Evolutionary conservation across 2,329 filamentous ascomycete species (phyloP), one percentile per base, ranked within the genome.

Genomic region (Venturia oleaginea): DNA sequence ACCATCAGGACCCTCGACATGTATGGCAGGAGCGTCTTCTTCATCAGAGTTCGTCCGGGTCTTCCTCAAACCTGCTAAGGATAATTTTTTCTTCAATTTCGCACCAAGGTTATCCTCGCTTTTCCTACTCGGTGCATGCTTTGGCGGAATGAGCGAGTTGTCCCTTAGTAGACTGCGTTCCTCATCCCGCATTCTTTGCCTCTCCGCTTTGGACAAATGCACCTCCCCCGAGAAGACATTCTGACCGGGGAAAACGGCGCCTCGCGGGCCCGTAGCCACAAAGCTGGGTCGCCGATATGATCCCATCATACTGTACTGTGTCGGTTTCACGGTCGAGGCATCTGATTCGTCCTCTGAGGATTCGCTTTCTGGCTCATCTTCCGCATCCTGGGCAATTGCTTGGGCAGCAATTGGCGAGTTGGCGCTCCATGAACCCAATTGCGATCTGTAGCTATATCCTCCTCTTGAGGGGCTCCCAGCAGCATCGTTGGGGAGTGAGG

Each of bases 251-350:
- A 90, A 83, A 65, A 95, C 81, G 4, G 88, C 84, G 3, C 88
- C 87, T 63, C 91, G 82, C 1, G 86, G 83, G 30, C 87, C 87
- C 15, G 88, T 89, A 37, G 88, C 86, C 54, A 94, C 86, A 71
- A 87, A 89, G 68, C 86, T 89, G 0, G 91, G 90, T 57, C 91
- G 84, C 64, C 89, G 85, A 76, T 94, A 96, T 38, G 84, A 84
- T 42, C 83, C 82, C 22, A 81, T 79, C 77, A 88, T 80, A 19
- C 84, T 83, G 66, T 78, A 76, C 67, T 78, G 72, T 68, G 74
- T 73, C 22, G 73, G 68, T 43, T 27, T 27, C 7, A 57, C 46
- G 13, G 51, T 57, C 27, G 60, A 64, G 37, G 61, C 60, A 24
- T 64, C 64, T 22, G 68, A 77, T 46, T 84, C 83, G 62, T 84